A percentile compares a stretch with the other conserved stretches of the same genome.
phyloP scores from a whole-genome alignment of 768 basidiomycete species.

The Pulveroboletus sp. region DNA sequence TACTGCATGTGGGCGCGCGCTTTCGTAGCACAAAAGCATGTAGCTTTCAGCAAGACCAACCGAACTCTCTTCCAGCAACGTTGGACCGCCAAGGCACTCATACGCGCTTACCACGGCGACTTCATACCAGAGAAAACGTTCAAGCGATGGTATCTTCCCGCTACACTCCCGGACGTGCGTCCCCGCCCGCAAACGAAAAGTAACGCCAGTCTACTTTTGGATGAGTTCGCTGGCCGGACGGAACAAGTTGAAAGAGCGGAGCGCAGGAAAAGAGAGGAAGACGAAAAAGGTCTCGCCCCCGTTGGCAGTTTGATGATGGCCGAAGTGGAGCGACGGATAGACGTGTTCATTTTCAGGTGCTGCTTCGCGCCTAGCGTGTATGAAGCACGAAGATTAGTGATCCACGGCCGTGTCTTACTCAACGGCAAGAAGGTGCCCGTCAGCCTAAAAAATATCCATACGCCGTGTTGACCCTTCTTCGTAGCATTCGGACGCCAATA shows the following conservation, averaged over 20 bases:
- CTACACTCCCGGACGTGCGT: constrained; percentile 80
- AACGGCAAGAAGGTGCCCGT: constrained; percentile 82
- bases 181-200: constrained; percentile 40
- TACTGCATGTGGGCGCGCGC: constrained; percentile 88
- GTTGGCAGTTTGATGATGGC: constrained; percentile 94
- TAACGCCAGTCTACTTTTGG: constrained; percentile 43
- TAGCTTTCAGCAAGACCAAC: constrained; percentile 54
- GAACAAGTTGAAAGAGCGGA: constrained; percentile 37
- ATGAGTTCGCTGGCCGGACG: constrained; percentile 57
- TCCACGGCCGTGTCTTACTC: constrained; percentile 81
- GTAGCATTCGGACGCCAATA: constrained; percentile 82
- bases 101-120: constrained; percentile 95
- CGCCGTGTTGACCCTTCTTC: not conserved
- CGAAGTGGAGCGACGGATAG: constrained; percentile 92
- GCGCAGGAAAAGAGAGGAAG: constrained; percentile 50
- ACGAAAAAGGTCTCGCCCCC: constrained; percentile 69
- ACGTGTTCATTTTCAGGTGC: constrained; percentile 84
- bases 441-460: not conserved
- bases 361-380: constrained; percentile 89
- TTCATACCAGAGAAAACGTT: constrained; percentile 89
- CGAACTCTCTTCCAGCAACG: constrained; percentile 85
- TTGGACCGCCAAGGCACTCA: constrained; percentile 80
- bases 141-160: constrained; percentile 92
- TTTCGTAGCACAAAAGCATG: constrained; percentile 37
- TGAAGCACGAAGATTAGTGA: constrained; percentile 80